phyloP scores from a whole-genome alignment of 345 rosid species.

The Balakata baccata region DNA sequence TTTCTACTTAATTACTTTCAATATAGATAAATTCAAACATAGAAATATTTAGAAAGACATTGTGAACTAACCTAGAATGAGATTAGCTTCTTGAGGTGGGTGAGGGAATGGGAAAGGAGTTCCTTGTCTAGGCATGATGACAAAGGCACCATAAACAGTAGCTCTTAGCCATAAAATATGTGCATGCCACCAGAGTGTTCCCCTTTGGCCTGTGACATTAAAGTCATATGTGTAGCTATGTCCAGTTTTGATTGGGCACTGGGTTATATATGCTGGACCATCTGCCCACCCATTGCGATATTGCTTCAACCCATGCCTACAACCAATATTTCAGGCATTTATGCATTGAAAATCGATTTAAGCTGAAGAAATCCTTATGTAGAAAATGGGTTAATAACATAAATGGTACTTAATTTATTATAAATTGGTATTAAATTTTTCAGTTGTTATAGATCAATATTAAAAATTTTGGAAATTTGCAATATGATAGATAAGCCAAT shows the following conservation, averaged over 20 bases:
- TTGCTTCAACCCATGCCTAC: not conserved
- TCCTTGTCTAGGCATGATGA: not conserved
- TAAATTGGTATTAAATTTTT: too few species aligned
- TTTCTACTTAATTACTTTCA: not conserved
- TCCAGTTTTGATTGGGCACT: not conserved
- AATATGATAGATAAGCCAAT: too few species aligned
- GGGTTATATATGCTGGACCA: not conserved
- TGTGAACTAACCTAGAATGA: not conserved
- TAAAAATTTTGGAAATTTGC: too few species aligned
- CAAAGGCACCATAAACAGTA: not conserved
- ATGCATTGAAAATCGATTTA: too few species aligned
- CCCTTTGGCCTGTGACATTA: not conserved
- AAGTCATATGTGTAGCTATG: not conserved
- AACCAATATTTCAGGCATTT: too few species aligned
- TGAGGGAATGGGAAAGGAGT: not conserved
- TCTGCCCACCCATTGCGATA: not conserved
- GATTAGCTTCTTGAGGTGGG: not conserved
- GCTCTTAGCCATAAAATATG: not conserved
- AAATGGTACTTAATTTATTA: too few species aligned
- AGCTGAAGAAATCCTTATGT: too few species aligned
- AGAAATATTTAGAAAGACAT: too few species aligned
- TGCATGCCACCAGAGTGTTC: not conserved
- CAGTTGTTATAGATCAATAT: too few species aligned
- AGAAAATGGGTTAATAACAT: too few species aligned
- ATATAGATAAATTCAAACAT: too few species aligned